Evolutionary conservation across 73 alveolate species (phyloP), one percentile per base, ranked within the genome.

Genomic region (Stentor coeruleus): DNA sequence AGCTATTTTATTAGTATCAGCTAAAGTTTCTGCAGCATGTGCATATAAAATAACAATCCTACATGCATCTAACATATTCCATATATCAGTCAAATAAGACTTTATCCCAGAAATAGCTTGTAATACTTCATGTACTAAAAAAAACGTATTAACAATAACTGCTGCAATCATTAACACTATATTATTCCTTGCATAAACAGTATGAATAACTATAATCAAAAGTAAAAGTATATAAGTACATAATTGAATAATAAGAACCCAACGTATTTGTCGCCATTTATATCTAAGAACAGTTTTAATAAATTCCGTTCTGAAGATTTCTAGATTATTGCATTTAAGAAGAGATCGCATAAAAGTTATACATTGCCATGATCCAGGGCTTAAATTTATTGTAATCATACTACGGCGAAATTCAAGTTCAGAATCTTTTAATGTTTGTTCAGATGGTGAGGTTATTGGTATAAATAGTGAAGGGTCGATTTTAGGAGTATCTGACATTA

Each of bases 401-500:
- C 73, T 57, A 20, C 28, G 73, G 15, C 73, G 73, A n/a, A n/a
- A 57, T 57, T 57, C 73, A 57, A 57, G 73, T 31, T 31, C 73
- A 57, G 15, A 57, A 2, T 57, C 73, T 0, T n/a, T 57, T 20
- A 57, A 57, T 20, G 28, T n/a, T 31, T 20, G 15, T 20, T 57
- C 28, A 57, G 73, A 57, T 57, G 15, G 35, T 57, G 15, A 31
- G 1, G 15, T 57, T 57, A 20, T n/a, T 20, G 15, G 73, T n/a
- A 57, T 31, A 57, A 57, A 57, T 57, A 20, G 73, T 57, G 73
- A 57, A 57, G 73, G 73, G 2, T 57, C 73, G 28, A 57, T 57
- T 20, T 57, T n/a, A 0, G 73, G 73, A 57, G 73, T 57, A 20
- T 57, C 28, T 57, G 73, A 57, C 28, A 57, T n/a, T 2, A 20